A percentile compares a stretch with the other conserved stretches of the same genome.
phyloP scores from a whole-genome alignment of 495 filamentous ascomycete genomes.

The Penicillium bialowiezense region DNA sequence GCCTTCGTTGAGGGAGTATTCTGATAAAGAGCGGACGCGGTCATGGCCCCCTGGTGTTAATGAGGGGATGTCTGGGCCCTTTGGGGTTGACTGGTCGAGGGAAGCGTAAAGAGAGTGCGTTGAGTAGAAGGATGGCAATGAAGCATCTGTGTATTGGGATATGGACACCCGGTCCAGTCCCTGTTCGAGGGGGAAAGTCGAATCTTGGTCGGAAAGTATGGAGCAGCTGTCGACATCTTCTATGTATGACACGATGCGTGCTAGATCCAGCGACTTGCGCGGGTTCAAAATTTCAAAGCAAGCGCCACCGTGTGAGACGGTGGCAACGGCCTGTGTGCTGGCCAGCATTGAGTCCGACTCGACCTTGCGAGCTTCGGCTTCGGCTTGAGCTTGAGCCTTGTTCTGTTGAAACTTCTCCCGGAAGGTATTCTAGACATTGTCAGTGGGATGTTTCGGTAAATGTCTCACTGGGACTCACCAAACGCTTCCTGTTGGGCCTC shows the following conservation, averaged over 20 bases:
- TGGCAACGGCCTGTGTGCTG: constrained; percentile 25
- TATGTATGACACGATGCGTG: constrained; percentile 42
- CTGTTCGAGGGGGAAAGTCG: constrained; percentile 19
- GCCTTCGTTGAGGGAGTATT: constrained; percentile 17
- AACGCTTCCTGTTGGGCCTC: constrained; percentile 28
- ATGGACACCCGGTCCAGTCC: constrained; percentile 22
- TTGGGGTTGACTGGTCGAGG: constrained; percentile 14
- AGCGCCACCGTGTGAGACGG: constrained; percentile 40
- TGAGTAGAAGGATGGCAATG: constrained; percentile 26
- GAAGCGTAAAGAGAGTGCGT: constrained; percentile 20
- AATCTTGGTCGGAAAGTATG: constrained; percentile 23
- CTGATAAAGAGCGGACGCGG: constrained; percentile 22
- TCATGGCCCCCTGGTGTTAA: constrained; percentile 22
- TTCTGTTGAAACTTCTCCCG: constrained; percentile 32
- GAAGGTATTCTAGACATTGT: constrained; percentile 37
- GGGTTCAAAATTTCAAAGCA: constrained; percentile 48
- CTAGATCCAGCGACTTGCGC: constrained; percentile 37
- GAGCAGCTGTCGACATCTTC: constrained; percentile 38
- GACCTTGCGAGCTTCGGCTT: constrained; percentile 15
- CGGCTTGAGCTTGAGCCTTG: constrained; percentile 13
- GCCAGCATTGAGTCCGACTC: constrained; percentile 33
- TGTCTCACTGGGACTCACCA: constrained; percentile 27
- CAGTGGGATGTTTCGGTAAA: constrained; percentile 10
- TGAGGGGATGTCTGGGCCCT: constrained; percentile 17
- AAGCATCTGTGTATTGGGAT: constrained; percentile 30